phyloP scores from a whole-genome alignment of 768 basidiomycete genomes.

The Leccinellum albellum region DNA sequence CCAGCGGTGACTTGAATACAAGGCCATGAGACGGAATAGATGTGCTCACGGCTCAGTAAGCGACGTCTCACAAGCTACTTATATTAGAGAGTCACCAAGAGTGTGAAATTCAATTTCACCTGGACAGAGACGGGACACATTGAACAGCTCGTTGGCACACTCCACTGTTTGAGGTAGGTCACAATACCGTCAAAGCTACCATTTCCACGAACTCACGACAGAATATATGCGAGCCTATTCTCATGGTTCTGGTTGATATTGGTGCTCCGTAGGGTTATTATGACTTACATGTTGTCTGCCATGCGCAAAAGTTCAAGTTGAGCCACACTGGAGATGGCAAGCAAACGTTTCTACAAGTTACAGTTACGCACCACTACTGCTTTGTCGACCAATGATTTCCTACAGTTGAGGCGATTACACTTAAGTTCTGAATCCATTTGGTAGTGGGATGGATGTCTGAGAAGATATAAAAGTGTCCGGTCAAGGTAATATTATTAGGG shows the following conservation, averaged over 20 bases:
- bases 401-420: conserved; percentile 77
- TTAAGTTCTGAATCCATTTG: conserved; percentile 72
- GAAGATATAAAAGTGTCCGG: neutral
- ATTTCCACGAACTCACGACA: conserved; percentile 47
- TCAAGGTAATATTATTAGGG: neutral
- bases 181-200: neutral
- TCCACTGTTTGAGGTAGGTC: conserved; percentile 47
- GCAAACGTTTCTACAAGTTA: conserved; percentile 10
- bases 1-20: neutral
- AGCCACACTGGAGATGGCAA: neutral
- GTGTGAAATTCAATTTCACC: conserved; percentile 37
- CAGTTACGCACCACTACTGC: conserved; percentile 78
- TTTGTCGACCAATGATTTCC: conserved; percentile 64
- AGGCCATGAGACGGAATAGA: neutral
- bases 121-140: conserved; percentile 72
- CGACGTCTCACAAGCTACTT: conserved; percentile 75
- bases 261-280: neutral
- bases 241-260: neutral
- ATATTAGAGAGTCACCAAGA: conserved; percentile 1
- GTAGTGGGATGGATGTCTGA: neutral
- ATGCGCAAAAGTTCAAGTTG: too few relatives aligned
- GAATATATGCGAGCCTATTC: conserved; percentile 80
- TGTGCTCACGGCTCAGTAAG: conserved; percentile 69
- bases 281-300: conserved; percentile 59
- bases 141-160: conserved; percentile 83